Base-by-base conservation (phyloP, 2,329 filamentous ascomycete genomes). In the Cladosporium phlei region DNA sequence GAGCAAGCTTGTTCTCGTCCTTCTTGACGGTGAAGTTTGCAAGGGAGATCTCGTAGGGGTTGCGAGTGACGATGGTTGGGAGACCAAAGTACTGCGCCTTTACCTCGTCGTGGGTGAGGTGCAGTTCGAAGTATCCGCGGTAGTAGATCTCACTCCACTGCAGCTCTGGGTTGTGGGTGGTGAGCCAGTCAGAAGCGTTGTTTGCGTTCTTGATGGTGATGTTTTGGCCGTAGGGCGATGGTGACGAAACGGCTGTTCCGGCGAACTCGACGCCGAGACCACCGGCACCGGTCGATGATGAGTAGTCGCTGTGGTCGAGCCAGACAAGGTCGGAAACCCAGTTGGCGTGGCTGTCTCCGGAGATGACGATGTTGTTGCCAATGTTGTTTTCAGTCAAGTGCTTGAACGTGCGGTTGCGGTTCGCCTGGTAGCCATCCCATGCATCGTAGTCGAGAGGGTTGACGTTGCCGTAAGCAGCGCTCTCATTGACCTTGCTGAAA, bases 111-210 rank as follows among this genome's bases (percentile, higher is more conserved):
- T 77, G 71, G 16, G 67, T 71, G 46, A 86, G 69, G 38, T 76
- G 73, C 30, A 88, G 68, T 58, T 84, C 76, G 55, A 80, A 87
- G 66, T 88, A 88, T 1, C 85, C 85, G 14, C 84, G 74, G 63
- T 87, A 88, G 62, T 85, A 88, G 6, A 81, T 63, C 48, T 88
- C 84, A 55, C 83, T 79, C 85, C 83, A 88, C 58, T 85, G 80
- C 37, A 88, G 69, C 62, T 85, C 81, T 1, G 70, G 66, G 62
- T 86, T 88, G 33, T 59, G 59, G 52, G 49, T 49, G n/a, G 72
- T 68, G 25, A 76, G 66, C 53, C 59, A 62, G 55, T 70, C 54
- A 2, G 72, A 71, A 47, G 65, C 63, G 39, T 69, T 67, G 52
- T 80, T 74, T 2, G 78, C 78, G 1, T 63, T 61, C 0, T 66